phyloP scores from a whole-genome alignment of 768 basidiomycete species.

The Suillus subaureus region DNA sequence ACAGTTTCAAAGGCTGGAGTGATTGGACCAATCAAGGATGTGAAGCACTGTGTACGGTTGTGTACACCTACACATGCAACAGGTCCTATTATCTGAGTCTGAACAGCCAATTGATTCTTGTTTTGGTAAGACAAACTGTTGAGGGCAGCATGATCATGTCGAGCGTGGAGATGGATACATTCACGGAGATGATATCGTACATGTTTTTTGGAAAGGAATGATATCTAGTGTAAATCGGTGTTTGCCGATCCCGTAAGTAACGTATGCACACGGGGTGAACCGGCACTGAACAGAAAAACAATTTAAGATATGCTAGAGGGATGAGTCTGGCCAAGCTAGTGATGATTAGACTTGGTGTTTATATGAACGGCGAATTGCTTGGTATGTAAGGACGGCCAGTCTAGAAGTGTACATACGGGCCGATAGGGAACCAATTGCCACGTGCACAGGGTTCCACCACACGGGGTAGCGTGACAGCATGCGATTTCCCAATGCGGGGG shows the following conservation, averaged over 20 bases:
- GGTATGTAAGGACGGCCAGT: too few species aligned
- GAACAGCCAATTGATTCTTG: too few species aligned
- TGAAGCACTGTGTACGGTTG: neutral
- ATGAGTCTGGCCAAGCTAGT: too few species aligned
- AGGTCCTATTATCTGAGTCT: neutral
- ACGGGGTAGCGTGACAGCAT: slow-evolving; percentile 31
- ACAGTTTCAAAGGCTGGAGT: neutral
- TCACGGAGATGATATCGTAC: too few species aligned
- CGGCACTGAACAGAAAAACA: slow-evolving; percentile 14
- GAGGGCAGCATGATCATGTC: too few species aligned
- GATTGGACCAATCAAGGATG: neutral
- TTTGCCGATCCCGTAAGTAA: neutral
- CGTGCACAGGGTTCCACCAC: slow-evolving; percentile 11
- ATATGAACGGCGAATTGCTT: neutral
- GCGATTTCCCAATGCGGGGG: slow-evolving; percentile 14
- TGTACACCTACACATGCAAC: neutral
- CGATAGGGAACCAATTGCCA: slow-evolving; percentile 11
- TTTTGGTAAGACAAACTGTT: too few species aligned
- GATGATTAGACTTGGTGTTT: too few species aligned
- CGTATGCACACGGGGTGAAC: slow-evolving; percentile 20
- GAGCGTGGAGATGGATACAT: too few species aligned
- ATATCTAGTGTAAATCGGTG: neutral
- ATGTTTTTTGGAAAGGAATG: too few species aligned
- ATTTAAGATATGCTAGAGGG: neutral
- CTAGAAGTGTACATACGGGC: neutral